Conservation (phyloP, 2,329 filamentous ascomycete species). For the Diaporthe vexans region DNA sequence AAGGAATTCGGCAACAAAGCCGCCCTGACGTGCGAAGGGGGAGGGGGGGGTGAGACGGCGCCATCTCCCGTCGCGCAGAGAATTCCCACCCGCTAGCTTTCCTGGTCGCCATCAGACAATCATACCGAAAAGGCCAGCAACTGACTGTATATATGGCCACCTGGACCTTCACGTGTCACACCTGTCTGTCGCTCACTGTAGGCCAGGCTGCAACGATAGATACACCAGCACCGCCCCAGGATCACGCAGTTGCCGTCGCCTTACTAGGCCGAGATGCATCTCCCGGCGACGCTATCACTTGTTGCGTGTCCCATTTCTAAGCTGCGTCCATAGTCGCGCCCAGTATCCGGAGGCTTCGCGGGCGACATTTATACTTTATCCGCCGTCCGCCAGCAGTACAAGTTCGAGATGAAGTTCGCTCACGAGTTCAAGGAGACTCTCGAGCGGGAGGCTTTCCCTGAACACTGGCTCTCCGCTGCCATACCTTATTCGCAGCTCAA, state of each 20-base stretch:
- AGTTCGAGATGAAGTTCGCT: constrained; percentile 83
- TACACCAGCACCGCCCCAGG: neutral
- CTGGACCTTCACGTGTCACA: neutral
- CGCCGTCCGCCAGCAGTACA: neutral
- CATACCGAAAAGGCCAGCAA: constrained; percentile 4
- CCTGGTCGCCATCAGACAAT: too few species aligned
- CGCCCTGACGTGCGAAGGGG: constrained; percentile 15
- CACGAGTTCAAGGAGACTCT: constrained; percentile 81
- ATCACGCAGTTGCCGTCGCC: constrained; percentile 5
- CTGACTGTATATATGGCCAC: neutral
- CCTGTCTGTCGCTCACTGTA: neutral
- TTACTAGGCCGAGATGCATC: constrained; percentile 32
- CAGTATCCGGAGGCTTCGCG: neutral
- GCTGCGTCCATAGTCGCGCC: constrained; percentile 14
- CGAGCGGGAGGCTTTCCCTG: constrained; percentile 79
- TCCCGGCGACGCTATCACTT: constrained; percentile 23
- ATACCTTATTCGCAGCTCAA: constrained; percentile 89
- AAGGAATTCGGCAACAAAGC: constrained; percentile 14
- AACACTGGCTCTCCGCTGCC: constrained; percentile 79
- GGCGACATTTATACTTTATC: neutral
- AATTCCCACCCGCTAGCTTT: constrained; percentile 12
- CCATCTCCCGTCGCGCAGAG: constrained; percentile 18
- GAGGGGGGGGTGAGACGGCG: neutral
- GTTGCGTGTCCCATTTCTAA: constrained; percentile 9
- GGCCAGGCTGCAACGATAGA: neutral